These are phyloP conservation scores for Cystobasidium ongulense DNA, from an alignment of 768 basidiomycete genomes.

Conservation along the genomic window DNA sequence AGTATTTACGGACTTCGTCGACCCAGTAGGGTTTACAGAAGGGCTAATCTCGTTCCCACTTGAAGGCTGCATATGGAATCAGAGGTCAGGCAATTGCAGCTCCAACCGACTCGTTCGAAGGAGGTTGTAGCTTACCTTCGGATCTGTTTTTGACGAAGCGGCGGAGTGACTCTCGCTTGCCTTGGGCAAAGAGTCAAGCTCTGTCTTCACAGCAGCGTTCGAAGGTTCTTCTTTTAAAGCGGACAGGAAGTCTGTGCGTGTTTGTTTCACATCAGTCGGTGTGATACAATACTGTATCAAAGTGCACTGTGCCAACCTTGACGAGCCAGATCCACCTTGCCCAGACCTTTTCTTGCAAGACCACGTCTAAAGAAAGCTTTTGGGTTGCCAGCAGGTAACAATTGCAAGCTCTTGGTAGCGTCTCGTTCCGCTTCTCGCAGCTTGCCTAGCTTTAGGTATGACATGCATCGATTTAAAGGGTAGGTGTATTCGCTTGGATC, in stretches of 20 bases:
- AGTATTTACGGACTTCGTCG: no score
- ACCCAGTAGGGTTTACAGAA: neutral
- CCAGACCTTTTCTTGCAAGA: constrained; percentile 10
- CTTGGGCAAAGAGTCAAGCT: neutral
- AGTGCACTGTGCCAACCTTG: neutral
- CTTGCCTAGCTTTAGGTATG: constrained; percentile 92
- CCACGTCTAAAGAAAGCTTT: constrained; percentile 25
- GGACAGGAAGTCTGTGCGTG: constrained; percentile 12
- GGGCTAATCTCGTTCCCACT: no score
- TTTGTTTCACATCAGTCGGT: neutral
- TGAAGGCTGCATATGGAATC: no score
- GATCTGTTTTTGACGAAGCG: neutral
- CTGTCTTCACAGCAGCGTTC: neutral
- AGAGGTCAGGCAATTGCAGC: no score
- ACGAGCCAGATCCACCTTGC: constrained; percentile 4
- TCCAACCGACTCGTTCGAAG: no score
- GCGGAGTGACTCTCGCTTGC: neutral
- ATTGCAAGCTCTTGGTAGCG: constrained; percentile 13
- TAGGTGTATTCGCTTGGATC: constrained; percentile 67
- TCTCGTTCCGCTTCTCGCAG: constrained; percentile 48
- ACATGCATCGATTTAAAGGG: constrained; percentile 78
- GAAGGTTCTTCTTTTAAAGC: constrained; percentile 11
- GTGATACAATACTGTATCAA: neutral
- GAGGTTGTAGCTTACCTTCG: neutral
- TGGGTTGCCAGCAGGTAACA: constrained; percentile 14